Percentiles rank a stretch among this genome's conserved stretches.
Conservation (phyloP, 805 yeast genomes). For the Barnettozyma vustinii region DNA sequence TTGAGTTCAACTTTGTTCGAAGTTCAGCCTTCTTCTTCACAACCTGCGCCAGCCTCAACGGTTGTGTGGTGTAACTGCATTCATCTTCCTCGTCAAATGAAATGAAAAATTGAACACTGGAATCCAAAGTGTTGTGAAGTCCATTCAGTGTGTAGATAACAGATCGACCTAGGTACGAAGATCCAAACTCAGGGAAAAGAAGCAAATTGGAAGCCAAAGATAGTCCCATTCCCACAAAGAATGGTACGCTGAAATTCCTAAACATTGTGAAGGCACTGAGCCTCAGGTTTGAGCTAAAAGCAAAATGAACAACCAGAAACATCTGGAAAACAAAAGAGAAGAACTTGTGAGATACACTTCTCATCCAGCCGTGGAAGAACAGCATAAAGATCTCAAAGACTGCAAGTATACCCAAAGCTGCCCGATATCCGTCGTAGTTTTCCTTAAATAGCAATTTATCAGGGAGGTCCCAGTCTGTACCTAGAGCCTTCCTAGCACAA, state of each 20-base stretch:
- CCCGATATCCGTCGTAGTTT: constrained; percentile 30
- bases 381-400: constrained; percentile 42
- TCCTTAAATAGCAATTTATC: constrained; percentile 27
- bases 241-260: constrained; percentile 36
- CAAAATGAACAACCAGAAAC: constrained; percentile 46
- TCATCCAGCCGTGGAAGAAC: constrained; percentile 41
- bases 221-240: constrained; percentile 40
- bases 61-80: constrained; percentile 17
- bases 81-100: constrained; percentile 19
- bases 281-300: constrained; percentile 34
- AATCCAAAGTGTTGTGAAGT: constrained; percentile 34
- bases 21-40: constrained; percentile 30
- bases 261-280: constrained; percentile 29
- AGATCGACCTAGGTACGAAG: constrained; percentile 41
- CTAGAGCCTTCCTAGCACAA: constrained; percentile 34
- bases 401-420: constrained; percentile 39
- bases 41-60: constrained; percentile 28
- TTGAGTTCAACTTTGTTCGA: constrained; percentile 29
- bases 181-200: constrained; percentile 48
- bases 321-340: constrained; percentile 42
- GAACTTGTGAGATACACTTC: constrained; percentile 41
- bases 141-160: constrained; percentile 35
- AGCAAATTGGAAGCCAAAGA: constrained; percentile 37
- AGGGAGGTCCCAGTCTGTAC: constrained; percentile 22
- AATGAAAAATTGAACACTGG: constrained; percentile 35